Base-by-base conservation (phyloP, 1,284 basidiomycete species). In the Kwoniella shivajii region DNA sequence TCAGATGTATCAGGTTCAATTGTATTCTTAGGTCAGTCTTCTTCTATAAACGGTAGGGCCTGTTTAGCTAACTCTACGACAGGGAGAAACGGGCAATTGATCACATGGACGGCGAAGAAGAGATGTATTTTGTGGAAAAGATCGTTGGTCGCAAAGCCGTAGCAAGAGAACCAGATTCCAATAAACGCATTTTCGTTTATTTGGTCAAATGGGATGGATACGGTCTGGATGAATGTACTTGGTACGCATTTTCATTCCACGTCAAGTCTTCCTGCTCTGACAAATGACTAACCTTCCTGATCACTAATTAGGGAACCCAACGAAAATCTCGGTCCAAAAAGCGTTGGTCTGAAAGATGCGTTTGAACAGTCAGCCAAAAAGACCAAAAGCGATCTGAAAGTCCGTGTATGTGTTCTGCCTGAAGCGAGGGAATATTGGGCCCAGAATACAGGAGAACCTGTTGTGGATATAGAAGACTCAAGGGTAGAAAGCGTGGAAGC, bases 121-220 rank as follows among this genome's bases (percentile, higher is more conserved):
- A 50, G 6, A 29, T 44, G 26, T 65, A 51, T 24, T 38, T 51
- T n/a, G 50, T 61, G 22, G 46, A 57, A 49, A 50, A 53, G 13
- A 36, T 65, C 16, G 50, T 65, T 11, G 59, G 59, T 1, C 56
- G 59, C 11, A 26, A 49, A 6, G 50, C 50, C 1, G 22, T 56
- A 5, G 48, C 39, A 7, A 42, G 46, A 1, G 51, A 56, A n/a
- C 30, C 48, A 7, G 54, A 57, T 6, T 18, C 37, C 1, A n/a
- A 42, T 2, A 44, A 44, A n/a, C 45, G 59, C 9, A 31, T 48
- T 5, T 63, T 63, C 38, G 33, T 57, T 33, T 63, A 61, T 30
- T 38, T 66, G 36, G 59, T 66, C 46, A 55, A 60, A 33, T 66
- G 64, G 64, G 47, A 57, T 7, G 59, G 56, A 1, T 66, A 59